These are phyloP conservation scores for Alternaria infectoria DNA, from an alignment of 2,329 filamentous ascomycete genomes.

Conservation along the genomic window DNA sequence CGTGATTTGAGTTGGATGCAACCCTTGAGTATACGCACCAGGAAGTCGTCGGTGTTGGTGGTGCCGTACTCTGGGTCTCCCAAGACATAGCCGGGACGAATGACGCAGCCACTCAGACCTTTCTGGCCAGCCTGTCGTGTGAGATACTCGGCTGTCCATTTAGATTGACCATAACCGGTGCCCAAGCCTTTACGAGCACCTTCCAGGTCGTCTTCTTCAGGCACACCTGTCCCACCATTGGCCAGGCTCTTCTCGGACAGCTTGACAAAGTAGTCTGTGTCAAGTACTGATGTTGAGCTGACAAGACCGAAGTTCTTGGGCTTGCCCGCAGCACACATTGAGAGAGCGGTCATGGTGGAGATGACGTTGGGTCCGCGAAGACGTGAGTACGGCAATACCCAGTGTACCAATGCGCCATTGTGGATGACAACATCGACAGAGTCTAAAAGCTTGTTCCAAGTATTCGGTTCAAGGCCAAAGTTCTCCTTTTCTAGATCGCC, in stretches of 20 bases:
- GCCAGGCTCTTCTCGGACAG: constrained; percentile 69
- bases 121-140: constrained; percentile 78
- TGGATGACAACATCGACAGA: constrained; percentile 74
- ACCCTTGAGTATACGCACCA: constrained; percentile 85
- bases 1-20: constrained; percentile 78
- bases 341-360: constrained; percentile 77
- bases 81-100: constrained; percentile 85
- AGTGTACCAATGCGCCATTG: constrained; percentile 77
- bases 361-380: constrained; percentile 78
- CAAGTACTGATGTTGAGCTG: constrained; percentile 80
- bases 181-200: constrained; percentile 78
- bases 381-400: constrained; percentile 78
- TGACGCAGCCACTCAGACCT: constrained; percentile 75
- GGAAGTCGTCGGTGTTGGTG: constrained; percentile 85
- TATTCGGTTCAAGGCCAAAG: constrained; percentile 71
- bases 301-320: constrained; percentile 83
- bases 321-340: constrained; percentile 76
- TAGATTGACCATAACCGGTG: constrained; percentile 89
- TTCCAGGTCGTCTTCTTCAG: constrained; percentile 77
- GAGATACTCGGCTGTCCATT: constrained; percentile 80
- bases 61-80: constrained; percentile 74
- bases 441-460: constrained; percentile 70
- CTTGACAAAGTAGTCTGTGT: constrained; percentile 80
- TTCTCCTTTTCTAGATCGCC: constrained; percentile 76
- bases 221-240: constrained; percentile 68